A percentile compares a stretch with the other conserved stretches of the same genome.
These are phyloP conservation scores for Myriosclerotinia curreyana DNA, from an alignment of 2,329 filamentous ascomycete species.

Conservation along the genomic window DNA sequence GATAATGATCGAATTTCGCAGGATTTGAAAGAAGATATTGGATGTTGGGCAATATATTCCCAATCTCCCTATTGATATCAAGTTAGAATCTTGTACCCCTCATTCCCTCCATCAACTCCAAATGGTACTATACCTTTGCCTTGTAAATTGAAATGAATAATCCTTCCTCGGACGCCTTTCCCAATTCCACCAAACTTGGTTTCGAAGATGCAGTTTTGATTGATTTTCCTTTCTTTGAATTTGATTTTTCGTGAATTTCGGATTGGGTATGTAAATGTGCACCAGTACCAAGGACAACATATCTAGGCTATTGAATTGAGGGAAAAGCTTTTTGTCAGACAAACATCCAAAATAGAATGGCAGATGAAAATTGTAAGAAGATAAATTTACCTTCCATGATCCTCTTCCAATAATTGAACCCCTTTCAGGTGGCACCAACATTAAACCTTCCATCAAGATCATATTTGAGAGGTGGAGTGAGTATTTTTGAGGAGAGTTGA, in stretches of 20 bases:
- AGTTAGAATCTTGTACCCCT: conserved; percentile 1
- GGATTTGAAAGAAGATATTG: conserved; percentile 37
- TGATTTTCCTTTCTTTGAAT: conserved; percentile 22
- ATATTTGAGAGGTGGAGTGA: conserved; percentile 24
- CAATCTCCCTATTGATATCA: conserved; percentile 37
- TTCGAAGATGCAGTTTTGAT: conserved; percentile 31
- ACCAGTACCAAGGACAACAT: conserved; percentile 54
- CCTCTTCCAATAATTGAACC: conserved; percentile 51
- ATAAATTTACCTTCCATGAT: conserved; percentile 51
- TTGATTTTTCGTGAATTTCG: conserved; percentile 41
- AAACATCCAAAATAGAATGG: conserved; percentile 21
- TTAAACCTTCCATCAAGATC: conserved; percentile 49
- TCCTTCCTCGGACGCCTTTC: conserved; percentile 25
- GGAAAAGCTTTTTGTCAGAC: conserved; percentile 1
- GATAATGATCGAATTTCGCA: conserved; percentile 52
- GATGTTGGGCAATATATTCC: conserved; percentile 38
- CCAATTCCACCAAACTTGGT: conserved; percentile 35
- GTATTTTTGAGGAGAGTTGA: neutral
- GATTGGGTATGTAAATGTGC: conserved; percentile 47
- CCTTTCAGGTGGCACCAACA: conserved; percentile 51
- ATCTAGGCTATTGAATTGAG: conserved; percentile 50
- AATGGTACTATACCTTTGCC: conserved; percentile 39
- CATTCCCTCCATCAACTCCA: neutral
- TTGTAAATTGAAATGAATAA: conserved; percentile 40
- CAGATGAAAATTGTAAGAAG: conserved; percentile 22